Evolutionary conservation across 768 basidiomycete species (phyloP).

Genomic region (Hericium rajendrae): DNA sequence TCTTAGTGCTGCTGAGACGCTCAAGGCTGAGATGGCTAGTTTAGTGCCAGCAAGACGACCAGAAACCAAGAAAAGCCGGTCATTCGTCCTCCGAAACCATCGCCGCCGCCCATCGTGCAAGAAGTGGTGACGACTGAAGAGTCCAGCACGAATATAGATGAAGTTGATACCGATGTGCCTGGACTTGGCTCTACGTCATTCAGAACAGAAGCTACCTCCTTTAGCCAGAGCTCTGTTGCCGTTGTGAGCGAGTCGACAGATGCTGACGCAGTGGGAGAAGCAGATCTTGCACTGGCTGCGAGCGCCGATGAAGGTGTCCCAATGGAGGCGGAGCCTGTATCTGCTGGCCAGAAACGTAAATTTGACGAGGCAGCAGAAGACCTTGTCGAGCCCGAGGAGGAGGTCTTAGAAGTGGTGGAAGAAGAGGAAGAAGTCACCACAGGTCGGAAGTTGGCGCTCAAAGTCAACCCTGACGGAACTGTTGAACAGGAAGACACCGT

Average conservation of each 20-base stretch:
- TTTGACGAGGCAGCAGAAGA: slow-evolving; percentile 34
- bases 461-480: slow-evolving; percentile 84
- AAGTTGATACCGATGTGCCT: slow-evolving; percentile 22
- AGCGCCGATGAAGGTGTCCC: background rate
- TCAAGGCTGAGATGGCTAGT: slow-evolving; percentile 82
- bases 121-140: slow-evolving; percentile 12
- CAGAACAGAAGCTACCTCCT: background rate
- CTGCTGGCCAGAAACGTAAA: slow-evolving; percentile 35
- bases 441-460: slow-evolving; percentile 44
- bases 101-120: slow-evolving; percentile 8
- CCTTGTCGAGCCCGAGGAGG: slow-evolving; percentile 19
- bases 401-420: slow-evolving; percentile 29
- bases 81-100: slow-evolving; percentile 12
- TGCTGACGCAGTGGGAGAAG: slow-evolving; percentile 21
- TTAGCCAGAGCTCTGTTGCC: slow-evolving; percentile 2
- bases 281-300: slow-evolving; percentile 9
- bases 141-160: slow-evolving; percentile 9
- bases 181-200: slow-evolving; percentile 24
- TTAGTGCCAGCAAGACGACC: slow-evolving; percentile 29
- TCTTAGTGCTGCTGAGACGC: slow-evolving; percentile 88
- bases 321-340: background rate
- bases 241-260: slow-evolving; percentile 41
- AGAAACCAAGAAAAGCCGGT: slow-evolving; percentile 14
- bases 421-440: slow-evolving; percentile 41
- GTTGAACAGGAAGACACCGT: slow-evolving; percentile 93